phyloP scores from a whole-genome alignment of 163 green algal genomes.

The Chlorella variabilis region DNA sequence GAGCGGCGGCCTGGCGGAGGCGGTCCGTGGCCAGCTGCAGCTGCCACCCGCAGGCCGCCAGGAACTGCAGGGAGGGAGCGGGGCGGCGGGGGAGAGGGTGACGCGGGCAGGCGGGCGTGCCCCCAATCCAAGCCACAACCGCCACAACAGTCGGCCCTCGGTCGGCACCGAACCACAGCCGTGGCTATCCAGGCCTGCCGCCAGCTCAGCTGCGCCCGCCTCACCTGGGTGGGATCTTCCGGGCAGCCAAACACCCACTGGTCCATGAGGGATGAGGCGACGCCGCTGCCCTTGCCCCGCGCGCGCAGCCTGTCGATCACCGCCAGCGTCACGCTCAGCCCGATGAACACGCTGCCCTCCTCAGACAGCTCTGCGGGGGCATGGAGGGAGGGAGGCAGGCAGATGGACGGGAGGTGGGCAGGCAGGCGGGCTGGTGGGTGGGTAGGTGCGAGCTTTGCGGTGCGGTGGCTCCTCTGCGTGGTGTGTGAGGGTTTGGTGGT shows the following conservation, averaged over 20 bases:
- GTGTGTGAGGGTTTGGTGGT: no score
- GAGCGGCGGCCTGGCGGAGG: neutral
- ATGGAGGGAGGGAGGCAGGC: neutral
- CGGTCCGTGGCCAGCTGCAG: conserved; percentile 13
- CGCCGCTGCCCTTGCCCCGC: no score
- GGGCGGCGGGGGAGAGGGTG: neutral
- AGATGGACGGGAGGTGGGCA: neutral
- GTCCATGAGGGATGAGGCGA: conserved; percentile 8
- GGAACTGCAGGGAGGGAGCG: conserved; percentile 11
- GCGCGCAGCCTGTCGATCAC: conserved; percentile 29
- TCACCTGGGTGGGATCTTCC: conserved; percentile 30
- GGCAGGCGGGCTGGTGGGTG: neutral
- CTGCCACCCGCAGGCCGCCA: conserved; percentile 10
- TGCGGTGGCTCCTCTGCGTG: no score
- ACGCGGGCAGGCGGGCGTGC: no score
- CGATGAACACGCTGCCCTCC: conserved; percentile 54
- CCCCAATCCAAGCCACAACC: neutral
- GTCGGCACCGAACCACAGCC: neutral
- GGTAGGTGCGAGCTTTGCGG: no score
- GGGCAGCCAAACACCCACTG: conserved; percentile 55
- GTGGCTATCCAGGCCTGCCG: neutral
- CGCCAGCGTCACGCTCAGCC: conserved; percentile 37
- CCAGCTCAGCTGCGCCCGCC: neutral
- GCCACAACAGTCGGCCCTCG: no score
- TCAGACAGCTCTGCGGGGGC: conserved; percentile 41